phyloP scores from a whole-genome alignment of 2,329 filamentous ascomycete genomes.

The Stemphylium vesicarium region DNA sequence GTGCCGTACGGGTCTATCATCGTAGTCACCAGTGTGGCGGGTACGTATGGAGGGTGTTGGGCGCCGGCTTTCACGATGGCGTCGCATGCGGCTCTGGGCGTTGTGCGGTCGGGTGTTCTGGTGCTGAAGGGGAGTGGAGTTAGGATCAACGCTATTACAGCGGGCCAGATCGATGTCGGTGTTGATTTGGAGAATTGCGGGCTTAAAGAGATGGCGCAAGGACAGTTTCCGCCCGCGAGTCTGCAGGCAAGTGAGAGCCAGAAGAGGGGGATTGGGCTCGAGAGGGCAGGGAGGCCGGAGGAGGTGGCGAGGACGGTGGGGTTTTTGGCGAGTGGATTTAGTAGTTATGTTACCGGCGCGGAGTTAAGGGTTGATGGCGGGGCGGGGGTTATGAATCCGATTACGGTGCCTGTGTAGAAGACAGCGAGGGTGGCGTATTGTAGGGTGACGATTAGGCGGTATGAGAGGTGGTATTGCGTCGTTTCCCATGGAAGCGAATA shows the following conservation, averaged over 20 bases:
- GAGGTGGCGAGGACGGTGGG: slow-evolving; percentile 67
- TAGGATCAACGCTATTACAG: slow-evolving; percentile 62
- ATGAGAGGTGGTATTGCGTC: too few relatives aligned
- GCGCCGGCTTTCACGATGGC: slow-evolving; percentile 67
- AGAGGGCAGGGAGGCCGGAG: slow-evolving; percentile 62
- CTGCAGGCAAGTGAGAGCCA: slow-evolving; percentile 59
- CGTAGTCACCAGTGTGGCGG: slow-evolving; percentile 65
- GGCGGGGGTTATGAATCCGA: slow-evolving; percentile 52
- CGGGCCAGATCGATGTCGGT: slow-evolving; percentile 56
- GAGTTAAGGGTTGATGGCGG: slow-evolving; percentile 70
- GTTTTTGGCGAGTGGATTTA: slow-evolving; percentile 68
- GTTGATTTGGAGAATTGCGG: slow-evolving; percentile 52
- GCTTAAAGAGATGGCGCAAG: slow-evolving; percentile 53
- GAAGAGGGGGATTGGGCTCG: slow-evolving; percentile 62
- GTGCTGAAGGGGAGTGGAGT: slow-evolving; percentile 65
- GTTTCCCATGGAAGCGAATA: neutral
- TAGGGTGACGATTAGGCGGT: too few relatives aligned
- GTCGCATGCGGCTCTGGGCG: slow-evolving; percentile 65
- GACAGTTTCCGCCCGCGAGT: slow-evolving; percentile 62
- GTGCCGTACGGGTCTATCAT: slow-evolving; percentile 67
- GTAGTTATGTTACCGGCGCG: slow-evolving; percentile 66
- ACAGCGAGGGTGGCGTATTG: too few relatives aligned
- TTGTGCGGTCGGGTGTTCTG: slow-evolving; percentile 64
- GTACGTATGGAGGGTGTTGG: slow-evolving; percentile 65
- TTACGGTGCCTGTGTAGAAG: slow-evolving; percentile 45